Evolutionary conservation across 1,284 basidiomycete species (phyloP), one percentile per base, ranked within the genome.

Genomic region (Inonotus obliquus): DNA sequence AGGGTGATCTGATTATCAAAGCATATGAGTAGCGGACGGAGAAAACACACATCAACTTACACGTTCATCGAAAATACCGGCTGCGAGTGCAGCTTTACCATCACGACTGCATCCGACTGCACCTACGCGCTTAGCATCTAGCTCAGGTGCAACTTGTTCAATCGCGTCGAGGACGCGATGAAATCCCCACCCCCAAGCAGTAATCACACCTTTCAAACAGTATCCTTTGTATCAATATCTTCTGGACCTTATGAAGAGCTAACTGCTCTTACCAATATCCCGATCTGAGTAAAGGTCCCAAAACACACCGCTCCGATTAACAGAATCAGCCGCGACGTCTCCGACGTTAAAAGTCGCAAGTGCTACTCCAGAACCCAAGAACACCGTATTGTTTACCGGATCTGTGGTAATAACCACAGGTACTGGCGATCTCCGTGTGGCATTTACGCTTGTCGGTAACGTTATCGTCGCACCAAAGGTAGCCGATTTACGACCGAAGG

Each of bases 141-240:
- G 59, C 52, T 68, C 67, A 7, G 67, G 67, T 2, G 62, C 67
- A 32, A 57, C 58, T 37, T 61, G 45, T 17, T 53, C 58, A 19
- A 68, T 44, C 1, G 67, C 67, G 59, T 68, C 67, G 47, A 63
- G 44, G 38, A 63, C 44, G 6, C 66, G 63, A 54, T 67, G 63
- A 53, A 59, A 67, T 0, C 67, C 67, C 67, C 67, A 68, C 1
- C 56, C 67, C 67, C 67, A 68, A 4, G 66, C 67, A n/a, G 62
- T 63, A 6, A 66, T 49, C 17, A 65, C 64, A 57, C 68, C 67
- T 65, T 61, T 41, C 39, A 58, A n/a, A 54, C 10, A 59, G 38
- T 23, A 49, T 27, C n/a, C n/a, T n/a, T n/a, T n/a, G n/a, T n/a
- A n/a, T 59, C 10, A 55, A 11, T n/a, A 51, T 44, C 25, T 35